Base-by-base conservation (phyloP, 1,284 basidiomycete genomes). In the Golubevia pallescens region DNA sequence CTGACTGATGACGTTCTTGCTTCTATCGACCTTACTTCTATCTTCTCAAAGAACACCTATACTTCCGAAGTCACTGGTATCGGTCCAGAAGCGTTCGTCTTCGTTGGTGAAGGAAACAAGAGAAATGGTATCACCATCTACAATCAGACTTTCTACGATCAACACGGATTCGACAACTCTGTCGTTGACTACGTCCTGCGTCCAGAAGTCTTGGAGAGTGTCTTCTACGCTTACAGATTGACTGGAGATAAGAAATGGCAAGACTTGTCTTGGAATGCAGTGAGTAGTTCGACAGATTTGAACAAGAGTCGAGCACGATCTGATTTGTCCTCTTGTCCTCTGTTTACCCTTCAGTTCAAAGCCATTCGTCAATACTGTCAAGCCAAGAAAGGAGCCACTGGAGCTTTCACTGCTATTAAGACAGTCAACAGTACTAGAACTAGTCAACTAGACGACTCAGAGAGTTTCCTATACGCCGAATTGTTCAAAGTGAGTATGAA, bases 191-290 rank as follows among this genome's bases (percentile, higher is more conserved):
- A 81, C 66, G 63, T 76, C 23, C 60, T 81, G 1, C 62, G 78
- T 0, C 78, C 78, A 8, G 78, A 81, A 60, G 75, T 80, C 51
- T 62, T 81, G 65, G 78, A 81, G 60, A 68, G 64, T 19, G 68
- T 81, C 42, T 72, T 72, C 57, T 72, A 72, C 57, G 68, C 70
- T 8, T 81, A 72, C 51, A 70, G 78, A 7, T 63, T 71, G 21
- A 79, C 75, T 2, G 77, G 77, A 13, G 78, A 81, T 62, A 56
- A 51, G 14, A 4, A n/a, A 10, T 65, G 57, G 57, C 48, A 52
- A 23, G 63, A 65, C 28, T 53, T 61, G 23, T 51, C 58, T 19
- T 65, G 63, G 63, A 28, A 60, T 13, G 58, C 63, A 13, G n/a
- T n/a, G n/a, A n/a, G n/a, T n/a, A n/a, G n/a, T n/a, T n/a, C n/a